Conservation (phyloP, 179 eudicot species). For the Heliamphora pulchella region DNA sequence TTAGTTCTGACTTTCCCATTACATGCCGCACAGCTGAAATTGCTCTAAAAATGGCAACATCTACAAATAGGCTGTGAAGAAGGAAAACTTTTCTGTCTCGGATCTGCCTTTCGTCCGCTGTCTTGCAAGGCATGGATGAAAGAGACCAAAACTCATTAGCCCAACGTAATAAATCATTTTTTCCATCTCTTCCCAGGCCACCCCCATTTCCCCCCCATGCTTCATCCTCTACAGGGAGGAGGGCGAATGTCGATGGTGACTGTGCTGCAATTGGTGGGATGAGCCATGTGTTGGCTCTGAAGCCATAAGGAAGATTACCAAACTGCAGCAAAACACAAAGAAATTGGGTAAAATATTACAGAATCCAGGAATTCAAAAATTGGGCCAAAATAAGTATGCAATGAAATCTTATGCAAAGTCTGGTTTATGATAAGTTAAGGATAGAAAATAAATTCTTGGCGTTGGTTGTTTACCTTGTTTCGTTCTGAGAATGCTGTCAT, state of each 20-base stretch:
- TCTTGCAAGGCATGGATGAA: slow-evolving; percentile 95
- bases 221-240: slow-evolving; percentile 88
- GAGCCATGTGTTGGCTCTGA: slow-evolving; percentile 99
- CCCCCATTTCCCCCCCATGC: slow-evolving; percentile 99
- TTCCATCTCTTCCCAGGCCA: slow-evolving; percentile 89
- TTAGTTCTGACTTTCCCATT: slow-evolving; percentile 37
- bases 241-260: slow-evolving; percentile 59
- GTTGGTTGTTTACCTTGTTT: slow-evolving; percentile 58
- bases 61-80: slow-evolving; percentile 89
- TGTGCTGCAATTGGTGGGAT: slow-evolving; percentile 84
- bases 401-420: neutral
- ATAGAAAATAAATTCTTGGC: slow-evolving; percentile 3
- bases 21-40: slow-evolving; percentile 61
- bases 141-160: slow-evolving; percentile 70
- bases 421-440: neutral
- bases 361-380: neutral
- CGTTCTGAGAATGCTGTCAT: slow-evolving; percentile 92
- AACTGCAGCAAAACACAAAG: slow-evolving; percentile 48
- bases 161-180: slow-evolving; percentile 78
- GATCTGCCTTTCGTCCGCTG: slow-evolving; percentile 92
- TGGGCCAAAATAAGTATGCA: neutral
- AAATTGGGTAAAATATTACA: neutral
- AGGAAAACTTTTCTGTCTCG: slow-evolving; percentile 96
- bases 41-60: slow-evolving; percentile 90
- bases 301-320: slow-evolving; percentile 96